Conservation (phyloP, 2,329 filamentous ascomycete genomes). For the Thielaviopsis ethacetica region DNA sequence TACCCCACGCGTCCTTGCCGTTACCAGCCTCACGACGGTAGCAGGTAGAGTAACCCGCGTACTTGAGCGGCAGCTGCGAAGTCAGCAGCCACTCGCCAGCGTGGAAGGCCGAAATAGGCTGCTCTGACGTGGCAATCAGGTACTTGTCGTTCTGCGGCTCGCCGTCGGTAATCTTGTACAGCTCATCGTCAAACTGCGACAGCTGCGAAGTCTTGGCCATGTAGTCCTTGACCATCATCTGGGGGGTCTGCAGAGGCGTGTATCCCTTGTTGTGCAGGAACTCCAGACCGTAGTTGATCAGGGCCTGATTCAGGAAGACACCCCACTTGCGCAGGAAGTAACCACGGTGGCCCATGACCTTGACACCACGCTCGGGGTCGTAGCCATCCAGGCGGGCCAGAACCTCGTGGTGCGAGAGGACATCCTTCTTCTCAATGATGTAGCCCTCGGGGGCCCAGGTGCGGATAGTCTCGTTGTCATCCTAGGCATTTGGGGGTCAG, state of each 20-base stretch:
- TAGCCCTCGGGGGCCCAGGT: conserved; percentile 69
- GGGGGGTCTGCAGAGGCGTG: conserved; percentile 69
- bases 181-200: conserved; percentile 91
- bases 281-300: conserved; percentile 88
- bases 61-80: conserved; percentile 78
- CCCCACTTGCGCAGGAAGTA: conserved; percentile 88
- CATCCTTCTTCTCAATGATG: conserved; percentile 55
- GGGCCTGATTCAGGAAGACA: conserved; percentile 70
- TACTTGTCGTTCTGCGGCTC: conserved; percentile 81
- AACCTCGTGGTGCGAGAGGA: conserved; percentile 89
- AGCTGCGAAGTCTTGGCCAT: conserved; percentile 98
- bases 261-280: conserved; percentile 73
- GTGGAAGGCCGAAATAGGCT: conserved; percentile 85
- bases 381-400: conserved; percentile 77
- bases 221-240: conserved; percentile 86
- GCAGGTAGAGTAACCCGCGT: conserved; percentile 83
- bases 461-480: conserved; percentile 63
- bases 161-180: conserved; percentile 89
- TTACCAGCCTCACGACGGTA: conserved; percentile 90
- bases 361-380: conserved; percentile 81
- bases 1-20: conserved; percentile 85
- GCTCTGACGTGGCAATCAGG: conserved; percentile 66
- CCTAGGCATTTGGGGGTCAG: conserved; percentile 25
- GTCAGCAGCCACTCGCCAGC: conserved; percentile 83
- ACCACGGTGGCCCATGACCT: conserved; percentile 84